A percentile compares a stretch with the other conserved stretches of the same genome.
phyloP scores from a whole-genome alignment of 306 rosid species.

The Pyrus communis region DNA sequence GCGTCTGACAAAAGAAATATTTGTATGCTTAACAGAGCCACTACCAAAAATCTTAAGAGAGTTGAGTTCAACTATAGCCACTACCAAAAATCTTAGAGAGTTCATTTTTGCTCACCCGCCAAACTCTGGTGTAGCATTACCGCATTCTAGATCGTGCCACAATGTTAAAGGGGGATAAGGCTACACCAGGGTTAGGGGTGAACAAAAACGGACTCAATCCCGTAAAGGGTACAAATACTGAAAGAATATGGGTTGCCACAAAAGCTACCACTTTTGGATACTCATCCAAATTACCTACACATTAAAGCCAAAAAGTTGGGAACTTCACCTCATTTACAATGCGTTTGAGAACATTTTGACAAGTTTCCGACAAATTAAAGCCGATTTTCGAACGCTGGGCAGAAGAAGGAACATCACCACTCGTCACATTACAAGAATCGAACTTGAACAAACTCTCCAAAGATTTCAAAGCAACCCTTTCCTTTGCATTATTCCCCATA shows the following conservation, averaged over 20 bases:
- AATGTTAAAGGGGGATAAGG: neutral
- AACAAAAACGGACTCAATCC: neutral
- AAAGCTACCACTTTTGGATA: neutral
- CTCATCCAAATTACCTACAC: neutral
- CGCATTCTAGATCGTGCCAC: neutral
- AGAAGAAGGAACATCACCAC: constrained; percentile 15
- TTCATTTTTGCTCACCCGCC: neutral
- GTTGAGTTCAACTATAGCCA: neutral
- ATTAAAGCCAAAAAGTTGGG: constrained; percentile 3
- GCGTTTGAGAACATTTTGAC: constrained; percentile 44
- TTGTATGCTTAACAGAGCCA: neutral
- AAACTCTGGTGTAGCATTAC: neutral
- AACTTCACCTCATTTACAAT: constrained; percentile 38
- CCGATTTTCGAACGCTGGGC: constrained; percentile 26
- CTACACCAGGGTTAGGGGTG: neutral
- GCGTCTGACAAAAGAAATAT: constrained; percentile 29
- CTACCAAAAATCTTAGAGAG: constrained; percentile 2
- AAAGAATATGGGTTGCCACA: constrained; percentile 2
- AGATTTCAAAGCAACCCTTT: constrained; percentile 60
- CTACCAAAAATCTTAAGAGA: neutral
- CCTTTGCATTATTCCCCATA: constrained; percentile 34
- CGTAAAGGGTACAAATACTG: neutral
- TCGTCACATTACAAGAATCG: constrained; percentile 10
- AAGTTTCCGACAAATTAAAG: constrained; percentile 37
- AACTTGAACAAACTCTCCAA: constrained; percentile 47